These are phyloP conservation scores for Beauveria sp. DNA, from an alignment of 2,329 filamentous ascomycete genomes.

Conservation along the genomic window DNA sequence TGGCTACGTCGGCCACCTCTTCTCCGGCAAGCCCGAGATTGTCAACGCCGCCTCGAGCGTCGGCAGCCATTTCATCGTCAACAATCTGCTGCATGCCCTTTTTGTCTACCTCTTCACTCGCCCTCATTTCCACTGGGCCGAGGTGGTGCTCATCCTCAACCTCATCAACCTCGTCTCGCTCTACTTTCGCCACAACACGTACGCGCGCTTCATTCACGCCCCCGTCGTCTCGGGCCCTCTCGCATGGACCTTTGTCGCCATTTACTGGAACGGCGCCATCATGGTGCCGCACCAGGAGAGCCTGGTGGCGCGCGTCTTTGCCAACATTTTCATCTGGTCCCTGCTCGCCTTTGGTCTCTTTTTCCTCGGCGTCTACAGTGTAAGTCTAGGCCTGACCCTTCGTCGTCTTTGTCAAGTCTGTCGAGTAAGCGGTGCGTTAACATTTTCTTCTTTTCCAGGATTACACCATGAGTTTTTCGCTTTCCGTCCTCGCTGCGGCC, in stretches of 20 bases:
- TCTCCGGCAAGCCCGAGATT: conserved; percentile 54
- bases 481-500: conserved; percentile 65
- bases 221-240: conserved; percentile 70
- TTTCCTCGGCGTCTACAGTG: conserved; percentile 68
- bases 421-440: not conserved
- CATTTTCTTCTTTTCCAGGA: conserved; percentile 33
- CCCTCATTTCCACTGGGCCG: conserved; percentile 65
- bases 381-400: conserved; percentile 20
- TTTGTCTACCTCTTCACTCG: conserved; percentile 81
- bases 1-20: conserved; percentile 69
- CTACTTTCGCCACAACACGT: conserved; percentile 72
- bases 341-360: conserved; percentile 69
- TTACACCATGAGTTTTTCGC: conserved; percentile 70
- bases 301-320: conserved; percentile 67
- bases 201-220: conserved; percentile 67
- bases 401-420: too few species aligned
- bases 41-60: conserved; percentile 67
- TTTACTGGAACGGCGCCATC: conserved; percentile 86
- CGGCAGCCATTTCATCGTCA: conserved; percentile 75
- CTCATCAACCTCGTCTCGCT: conserved; percentile 71
- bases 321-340: conserved; percentile 83
- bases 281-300: conserved; percentile 62
- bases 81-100: conserved; percentile 75
- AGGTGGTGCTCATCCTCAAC: conserved; percentile 70
- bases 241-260: conserved; percentile 74